Conservation (phyloP, 106 monocot species). For the Xerophyta viscosa region DNA sequence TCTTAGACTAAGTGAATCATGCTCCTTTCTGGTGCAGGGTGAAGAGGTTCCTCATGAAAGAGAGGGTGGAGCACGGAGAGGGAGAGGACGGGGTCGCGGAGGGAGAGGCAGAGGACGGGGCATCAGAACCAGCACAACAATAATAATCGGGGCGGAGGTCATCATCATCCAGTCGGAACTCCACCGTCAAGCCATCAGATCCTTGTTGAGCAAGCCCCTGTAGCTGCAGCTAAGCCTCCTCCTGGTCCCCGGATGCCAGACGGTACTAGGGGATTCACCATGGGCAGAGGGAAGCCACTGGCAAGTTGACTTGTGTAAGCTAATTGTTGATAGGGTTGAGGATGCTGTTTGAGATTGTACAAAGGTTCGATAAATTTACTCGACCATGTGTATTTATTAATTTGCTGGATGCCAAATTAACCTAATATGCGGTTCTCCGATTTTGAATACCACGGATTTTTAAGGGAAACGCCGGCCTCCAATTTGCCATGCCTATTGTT, state of each 20-base stretch:
- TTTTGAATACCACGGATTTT: too few relatives aligned
- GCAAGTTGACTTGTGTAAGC: too few relatives aligned
- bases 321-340: too few relatives aligned
- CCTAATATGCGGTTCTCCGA: too few relatives aligned
- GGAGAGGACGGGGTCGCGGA: slow-evolving; percentile 43
- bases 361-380: too few relatives aligned
- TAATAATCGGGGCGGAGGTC: not conserved
- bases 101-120: slow-evolving; percentile 47
- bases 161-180: slow-evolving; percentile 28
- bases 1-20: not conserved
- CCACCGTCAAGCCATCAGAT: slow-evolving; percentile 19
- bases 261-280: slow-evolving; percentile 68
- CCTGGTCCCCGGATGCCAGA: slow-evolving; percentile 83
- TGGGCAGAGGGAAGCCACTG: slow-evolving; percentile 62
- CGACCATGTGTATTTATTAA: too few relatives aligned
- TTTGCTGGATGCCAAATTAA: too few relatives aligned
- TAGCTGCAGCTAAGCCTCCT: slow-evolving; percentile 35
- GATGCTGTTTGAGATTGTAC: too few relatives aligned
- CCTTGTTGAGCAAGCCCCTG: slow-evolving; percentile 21
- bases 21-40: slow-evolving; percentile 12
- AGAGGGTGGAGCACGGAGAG: slow-evolving; percentile 32
- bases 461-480: too few relatives aligned
- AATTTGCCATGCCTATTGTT: too few relatives aligned
- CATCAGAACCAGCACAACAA: slow-evolving; percentile 32
- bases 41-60: slow-evolving; percentile 36